Evolutionary conservation across 83 land plant genomes (phyloP).

Genomic region (Picea abies): DNA sequence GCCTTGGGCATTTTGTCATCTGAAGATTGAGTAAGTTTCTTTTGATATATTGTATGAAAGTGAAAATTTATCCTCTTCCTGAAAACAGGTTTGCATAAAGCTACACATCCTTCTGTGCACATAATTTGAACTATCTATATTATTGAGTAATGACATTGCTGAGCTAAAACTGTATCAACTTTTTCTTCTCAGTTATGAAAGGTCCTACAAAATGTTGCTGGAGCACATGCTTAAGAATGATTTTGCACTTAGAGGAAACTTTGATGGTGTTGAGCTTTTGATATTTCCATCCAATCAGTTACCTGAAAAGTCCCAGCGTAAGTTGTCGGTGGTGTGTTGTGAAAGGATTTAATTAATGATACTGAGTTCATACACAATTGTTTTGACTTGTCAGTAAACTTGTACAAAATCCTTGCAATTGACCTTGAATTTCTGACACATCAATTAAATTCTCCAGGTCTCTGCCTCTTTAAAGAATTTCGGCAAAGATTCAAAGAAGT

Average conservation of each 20-base stretch:
- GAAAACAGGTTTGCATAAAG: neutral
- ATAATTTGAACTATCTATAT: constrained; percentile 6
- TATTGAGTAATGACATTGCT: neutral
- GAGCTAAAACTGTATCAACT: neutral
- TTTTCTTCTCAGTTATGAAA: constrained; percentile 54
- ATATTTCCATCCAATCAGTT: constrained; percentile 69
- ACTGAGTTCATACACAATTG: neutral
- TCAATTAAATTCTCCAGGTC: neutral
- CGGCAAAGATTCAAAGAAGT: neutral
- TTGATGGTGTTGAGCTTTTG: constrained; percentile 67
- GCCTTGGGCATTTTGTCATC: neutral
- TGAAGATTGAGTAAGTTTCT: neutral
- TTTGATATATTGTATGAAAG: constrained; percentile 8
- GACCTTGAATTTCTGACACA: neutral
- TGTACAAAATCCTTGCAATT: neutral
- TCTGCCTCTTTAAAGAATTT: neutral
- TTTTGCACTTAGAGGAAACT: constrained; percentile 56
- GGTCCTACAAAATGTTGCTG: constrained; percentile 46
- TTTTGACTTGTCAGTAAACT: neutral
- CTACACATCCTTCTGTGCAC: neutral
- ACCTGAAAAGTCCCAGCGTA: constrained; percentile 66
- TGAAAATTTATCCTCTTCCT: neutral
- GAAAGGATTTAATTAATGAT: too few species aligned
- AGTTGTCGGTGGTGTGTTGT: constrained; percentile 7
- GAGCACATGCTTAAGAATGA: constrained; percentile 65